Percentiles rank a stretch among this genome's conserved stretches.
Conservation (phyloP, 768 basidiomycete genomes). For the Boletus sp. region DNA sequence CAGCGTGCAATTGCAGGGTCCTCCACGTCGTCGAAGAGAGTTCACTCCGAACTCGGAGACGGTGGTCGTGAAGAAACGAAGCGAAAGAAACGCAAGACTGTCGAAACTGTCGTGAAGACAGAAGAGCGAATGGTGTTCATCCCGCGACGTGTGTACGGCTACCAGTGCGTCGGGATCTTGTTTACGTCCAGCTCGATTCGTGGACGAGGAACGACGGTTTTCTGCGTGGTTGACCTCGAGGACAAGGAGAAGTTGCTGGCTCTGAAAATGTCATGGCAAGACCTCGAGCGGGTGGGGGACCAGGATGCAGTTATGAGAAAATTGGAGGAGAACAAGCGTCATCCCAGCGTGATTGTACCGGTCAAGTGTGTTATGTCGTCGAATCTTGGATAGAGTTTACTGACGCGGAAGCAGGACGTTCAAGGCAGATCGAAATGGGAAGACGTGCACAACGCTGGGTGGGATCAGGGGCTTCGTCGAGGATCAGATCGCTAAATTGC, state of each 20-base stretch:
- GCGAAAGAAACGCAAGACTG: no score
- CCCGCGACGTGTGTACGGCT: background rate
- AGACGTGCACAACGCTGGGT: background rate
- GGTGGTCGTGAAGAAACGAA: no score
- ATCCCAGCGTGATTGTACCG: background rate
- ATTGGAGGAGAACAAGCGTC: background rate
- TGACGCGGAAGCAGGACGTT: background rate
- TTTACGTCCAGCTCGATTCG: conserved; percentile 11
- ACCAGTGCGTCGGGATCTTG: conserved; percentile 1
- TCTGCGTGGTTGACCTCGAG: background rate
- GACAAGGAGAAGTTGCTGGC: background rate
- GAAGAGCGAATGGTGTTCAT: no score
- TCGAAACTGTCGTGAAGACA: no score
- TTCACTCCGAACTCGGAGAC: no score
- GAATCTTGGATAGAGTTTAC: rapidly evolving
- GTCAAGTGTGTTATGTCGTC: background rate
- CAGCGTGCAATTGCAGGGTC: no score
- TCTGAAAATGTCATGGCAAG: conserved; percentile 12
- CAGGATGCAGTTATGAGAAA: background rate
- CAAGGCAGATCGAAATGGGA: background rate
- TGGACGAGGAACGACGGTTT: conserved; percentile 10
- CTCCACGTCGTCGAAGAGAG: no score
- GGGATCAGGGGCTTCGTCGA: background rate
- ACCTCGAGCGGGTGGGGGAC: background rate
- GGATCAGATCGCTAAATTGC: background rate